These are phyloP conservation scores for Lagenaria siceraria DNA, from an alignment of 306 rosid species.

Conservation along the genomic window DNA sequence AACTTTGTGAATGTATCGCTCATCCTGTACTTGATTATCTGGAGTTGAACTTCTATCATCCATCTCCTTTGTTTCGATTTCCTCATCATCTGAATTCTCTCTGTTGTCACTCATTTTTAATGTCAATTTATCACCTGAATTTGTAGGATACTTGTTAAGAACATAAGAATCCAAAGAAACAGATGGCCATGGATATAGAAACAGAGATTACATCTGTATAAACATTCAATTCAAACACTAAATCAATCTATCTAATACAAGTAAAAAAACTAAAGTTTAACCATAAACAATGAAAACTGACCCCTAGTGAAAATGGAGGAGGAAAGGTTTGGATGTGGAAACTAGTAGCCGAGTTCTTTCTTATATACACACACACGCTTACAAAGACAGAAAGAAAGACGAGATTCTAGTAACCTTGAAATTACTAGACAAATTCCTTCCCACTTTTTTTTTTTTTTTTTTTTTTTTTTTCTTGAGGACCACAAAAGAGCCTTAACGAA, in stretches of 20 bases:
- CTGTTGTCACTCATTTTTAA: neutral
- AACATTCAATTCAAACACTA: neutral
- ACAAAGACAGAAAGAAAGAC: neutral
- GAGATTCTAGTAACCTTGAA: neutral
- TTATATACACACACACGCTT: neutral
- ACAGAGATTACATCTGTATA: neutral
- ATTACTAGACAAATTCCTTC: neutral
- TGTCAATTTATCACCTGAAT: neutral
- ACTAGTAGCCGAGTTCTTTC: neutral
- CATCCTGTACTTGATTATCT: neutral
- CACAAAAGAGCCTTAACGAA: neutral
- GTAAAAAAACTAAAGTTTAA: neutral
- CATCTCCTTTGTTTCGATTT: neutral
- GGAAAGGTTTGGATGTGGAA: neutral
- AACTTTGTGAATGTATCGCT: conserved; percentile 15
- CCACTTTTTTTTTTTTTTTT: neutral
- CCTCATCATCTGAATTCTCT: neutral
- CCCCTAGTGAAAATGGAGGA: neutral
- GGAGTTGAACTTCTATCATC: neutral
- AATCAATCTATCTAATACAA: neutral
- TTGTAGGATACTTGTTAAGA: neutral
- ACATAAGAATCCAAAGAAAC: neutral
- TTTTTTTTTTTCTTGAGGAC: neutral
- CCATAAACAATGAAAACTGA: neutral
- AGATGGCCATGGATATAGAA: too few relatives aligned